Conservation (phyloP, 371 early-diverging fungal genomes). For the Funneliformis caledonium region DNA sequence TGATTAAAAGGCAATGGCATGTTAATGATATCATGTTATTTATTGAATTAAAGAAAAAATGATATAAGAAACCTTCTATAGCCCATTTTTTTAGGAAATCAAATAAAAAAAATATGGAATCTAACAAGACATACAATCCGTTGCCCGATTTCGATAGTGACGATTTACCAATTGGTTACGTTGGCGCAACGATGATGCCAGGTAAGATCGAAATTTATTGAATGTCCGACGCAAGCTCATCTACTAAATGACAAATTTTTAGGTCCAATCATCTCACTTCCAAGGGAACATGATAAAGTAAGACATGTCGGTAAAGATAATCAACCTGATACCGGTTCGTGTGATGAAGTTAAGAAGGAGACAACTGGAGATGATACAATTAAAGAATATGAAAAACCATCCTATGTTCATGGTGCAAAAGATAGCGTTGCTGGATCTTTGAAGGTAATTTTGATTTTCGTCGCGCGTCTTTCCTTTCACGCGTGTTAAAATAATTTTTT, state of each 20-base stretch:
- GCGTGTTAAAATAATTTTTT: not conserved
- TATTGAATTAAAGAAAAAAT: no score
- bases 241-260: not conserved
- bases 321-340: not conserved
- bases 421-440: not conserved
- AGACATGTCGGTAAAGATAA: not conserved
- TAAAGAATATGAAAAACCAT: conserved; percentile 18
- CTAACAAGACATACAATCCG: no score
- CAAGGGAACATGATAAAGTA: not conserved
- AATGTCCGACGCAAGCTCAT: no score
- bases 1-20: no score
- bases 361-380: not conserved
- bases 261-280: not conserved
- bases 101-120: not conserved
- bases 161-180: not conserved
- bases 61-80: no score
- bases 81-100: no score
- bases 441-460: not conserved
- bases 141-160: not conserved
- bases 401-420: not conserved
- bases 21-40: no score
- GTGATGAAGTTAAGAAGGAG: not conserved
- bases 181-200: not conserved
- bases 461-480: not conserved
- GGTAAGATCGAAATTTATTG: not conserved